Base-by-base conservation (phyloP, 306 rosid species). In the Rubus idaeus region DNA sequence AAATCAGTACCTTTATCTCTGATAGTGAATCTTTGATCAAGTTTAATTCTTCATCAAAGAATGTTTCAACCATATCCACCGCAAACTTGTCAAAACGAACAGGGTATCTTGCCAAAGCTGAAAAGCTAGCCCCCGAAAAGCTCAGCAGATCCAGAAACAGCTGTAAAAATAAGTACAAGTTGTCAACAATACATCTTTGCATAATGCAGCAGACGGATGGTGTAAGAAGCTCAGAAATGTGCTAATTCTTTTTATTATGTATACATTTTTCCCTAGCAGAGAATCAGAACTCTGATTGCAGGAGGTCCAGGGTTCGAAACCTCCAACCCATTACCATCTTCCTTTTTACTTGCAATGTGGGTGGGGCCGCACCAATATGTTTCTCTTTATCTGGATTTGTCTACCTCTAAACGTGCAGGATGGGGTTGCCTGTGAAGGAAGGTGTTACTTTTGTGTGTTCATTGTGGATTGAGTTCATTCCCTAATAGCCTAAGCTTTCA, bases 101-200 rank as follows among this genome's bases (percentile, higher is more conserved):
- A 18, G 89, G 86, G 76, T 78, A 64, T 79, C 87, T 86, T 73
- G 89, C 76, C 90, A 95, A 82, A 70, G 90, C 87, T 50, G 81
- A 83, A 77, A 88, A 82, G 18, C 80, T 79, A 68, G 86, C 87
- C 67, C 87, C 84, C 73, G 89, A 89, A 89, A 89, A 90, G 56
- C 83, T 90, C 77, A 88, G 77, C 74, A 88, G 71, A 68, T 89
- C 89, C 85, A 79, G 73, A 70, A 95, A 95, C 74, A 95, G 90
- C 98, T 95, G 93, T 82, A 42, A 83, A 61, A 30, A 66, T 53
- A 70, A 83, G 78, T 70, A 62, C 71, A 78, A 53, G 18, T 37
- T 23, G 57, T 75, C 60, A 80, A 71, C 55, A 44, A 39, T 79
- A 79, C 61, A 82, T 73, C 17, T 37, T 52, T 21, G 17, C 42